These are phyloP conservation scores for Phytomonas sp. DNA, from an alignment of 208 protist species.

Conservation along the genomic window DNA sequence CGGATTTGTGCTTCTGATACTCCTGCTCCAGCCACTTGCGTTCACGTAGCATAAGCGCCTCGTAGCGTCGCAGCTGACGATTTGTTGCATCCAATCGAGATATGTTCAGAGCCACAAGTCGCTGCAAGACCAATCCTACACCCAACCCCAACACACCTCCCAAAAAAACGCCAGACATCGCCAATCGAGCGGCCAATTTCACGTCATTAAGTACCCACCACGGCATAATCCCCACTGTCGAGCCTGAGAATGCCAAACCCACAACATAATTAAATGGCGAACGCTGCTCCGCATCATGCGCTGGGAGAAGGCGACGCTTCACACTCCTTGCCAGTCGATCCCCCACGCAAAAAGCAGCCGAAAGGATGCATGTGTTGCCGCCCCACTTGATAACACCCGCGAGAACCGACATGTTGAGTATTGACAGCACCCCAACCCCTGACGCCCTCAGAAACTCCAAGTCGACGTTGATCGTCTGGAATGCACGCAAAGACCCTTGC, in stretches of 20 bases:
- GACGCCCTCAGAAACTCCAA: conserved; percentile 76
- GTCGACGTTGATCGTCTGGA: conserved; percentile 74
- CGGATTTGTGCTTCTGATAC: conserved; percentile 13
- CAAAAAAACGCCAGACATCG: conserved; percentile 43
- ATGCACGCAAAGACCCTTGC: conserved; percentile 50
- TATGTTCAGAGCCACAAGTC: conserved; percentile 63
- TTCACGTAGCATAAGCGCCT: conserved; percentile 72
- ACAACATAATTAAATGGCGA: conserved; percentile 67
- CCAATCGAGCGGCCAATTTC: conserved; percentile 46
- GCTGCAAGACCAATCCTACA: conserved; percentile 44
- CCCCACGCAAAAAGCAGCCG: conserved; percentile 60
- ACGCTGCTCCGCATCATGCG: conserved; percentile 51
- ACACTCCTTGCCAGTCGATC: conserved; percentile 41
- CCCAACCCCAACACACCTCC: conserved; percentile 54
- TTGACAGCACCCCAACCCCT: conserved; percentile 65
- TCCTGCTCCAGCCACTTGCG: conserved; percentile 49
- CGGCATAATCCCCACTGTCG: conserved; percentile 71
- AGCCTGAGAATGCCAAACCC: conserved; percentile 60
- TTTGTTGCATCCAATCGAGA: conserved; percentile 54
- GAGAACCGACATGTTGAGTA: conserved; percentile 79
- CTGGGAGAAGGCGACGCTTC: conserved; percentile 39
- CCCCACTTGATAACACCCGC: conserved; percentile 80
- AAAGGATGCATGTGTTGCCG: conserved; percentile 59
- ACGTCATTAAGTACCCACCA: conserved; percentile 83
- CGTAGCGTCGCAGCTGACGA: conserved; percentile 71